Evolutionary conservation across 1,284 basidiomycete species (phyloP).

Genomic region (Peniophora sp.): DNA sequence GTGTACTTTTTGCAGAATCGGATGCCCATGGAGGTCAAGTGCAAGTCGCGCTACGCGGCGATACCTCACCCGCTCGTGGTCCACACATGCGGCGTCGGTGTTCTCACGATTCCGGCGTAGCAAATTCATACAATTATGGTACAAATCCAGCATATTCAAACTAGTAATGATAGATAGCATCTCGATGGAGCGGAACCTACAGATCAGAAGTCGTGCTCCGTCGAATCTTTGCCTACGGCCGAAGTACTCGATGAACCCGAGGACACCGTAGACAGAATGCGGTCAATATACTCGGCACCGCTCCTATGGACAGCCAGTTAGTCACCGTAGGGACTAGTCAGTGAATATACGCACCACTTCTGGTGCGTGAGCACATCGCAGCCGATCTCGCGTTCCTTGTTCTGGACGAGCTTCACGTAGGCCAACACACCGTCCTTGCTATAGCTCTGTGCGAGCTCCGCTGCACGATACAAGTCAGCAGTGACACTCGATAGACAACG

Average conservation of each 20-base stretch:
- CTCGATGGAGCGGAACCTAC: background rate
- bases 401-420: constrained; percentile 78
- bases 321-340: background rate
- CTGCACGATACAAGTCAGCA: constrained; percentile 26
- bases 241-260: constrained; percentile 81
- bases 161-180: no score
- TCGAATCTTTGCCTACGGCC: constrained; percentile 75
- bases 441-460: constrained; percentile 69
- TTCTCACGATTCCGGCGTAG: no score
- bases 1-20: no score
- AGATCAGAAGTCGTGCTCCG: constrained; percentile 71
- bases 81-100: no score
- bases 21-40: no score
- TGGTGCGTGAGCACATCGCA: constrained; percentile 91
- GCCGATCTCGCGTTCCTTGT: constrained; percentile 85
- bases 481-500: background rate
- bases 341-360: constrained; percentile 54
- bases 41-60: no score
- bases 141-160: no score
- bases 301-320: constrained; percentile 41
- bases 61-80: no score
- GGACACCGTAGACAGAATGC: constrained; percentile 69
- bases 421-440: constrained; percentile 84
- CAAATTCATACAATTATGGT: no score
- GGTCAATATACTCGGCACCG: constrained; percentile 82